Conservation (phyloP, 2,329 filamentous ascomycete species). For the Helotiales sp. region DNA sequence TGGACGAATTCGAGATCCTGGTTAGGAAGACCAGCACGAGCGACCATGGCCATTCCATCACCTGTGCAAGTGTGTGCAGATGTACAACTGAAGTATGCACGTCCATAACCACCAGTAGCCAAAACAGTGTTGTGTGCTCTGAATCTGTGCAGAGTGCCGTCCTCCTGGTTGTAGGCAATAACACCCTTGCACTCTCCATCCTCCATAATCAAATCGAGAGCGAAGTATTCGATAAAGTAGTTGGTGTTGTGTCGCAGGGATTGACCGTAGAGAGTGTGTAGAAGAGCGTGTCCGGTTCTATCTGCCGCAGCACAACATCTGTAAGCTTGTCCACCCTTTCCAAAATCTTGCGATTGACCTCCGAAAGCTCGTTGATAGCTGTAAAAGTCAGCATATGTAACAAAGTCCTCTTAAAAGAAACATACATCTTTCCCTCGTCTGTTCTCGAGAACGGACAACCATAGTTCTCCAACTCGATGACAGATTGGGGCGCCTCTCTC, state of each 20-base stretch:
- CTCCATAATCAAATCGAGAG: slow-evolving; percentile 96
- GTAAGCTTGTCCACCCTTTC: slow-evolving; percentile 98
- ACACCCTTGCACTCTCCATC: slow-evolving; percentile 96
- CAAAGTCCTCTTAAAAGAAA: neutral
- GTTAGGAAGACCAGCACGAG: slow-evolving; percentile 95
- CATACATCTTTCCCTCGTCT: slow-evolving; percentile 91
- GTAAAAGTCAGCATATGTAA: slow-evolving; percentile 32
- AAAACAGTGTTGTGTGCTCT: slow-evolving; percentile 95
- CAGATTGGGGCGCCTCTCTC: slow-evolving; percentile 86
- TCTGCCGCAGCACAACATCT: slow-evolving; percentile 90
- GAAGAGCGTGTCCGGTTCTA: slow-evolving; percentile 93
- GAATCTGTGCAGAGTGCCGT: slow-evolving; percentile 97
- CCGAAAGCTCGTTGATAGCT: slow-evolving; percentile 98
- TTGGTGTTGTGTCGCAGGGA: slow-evolving; percentile 97
- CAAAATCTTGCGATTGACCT: slow-evolving; percentile 93
- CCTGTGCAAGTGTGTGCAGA: slow-evolving; percentile 98
- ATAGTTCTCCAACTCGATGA: slow-evolving; percentile 96
- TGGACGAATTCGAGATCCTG: slow-evolving; percentile 99
- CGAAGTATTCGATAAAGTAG: slow-evolving; percentile 99
- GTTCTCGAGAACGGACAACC: slow-evolving; percentile 97
- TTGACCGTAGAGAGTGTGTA: slow-evolving; percentile 98
- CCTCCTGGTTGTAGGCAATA: slow-evolving; percentile 97
- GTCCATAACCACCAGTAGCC: slow-evolving; percentile 95
- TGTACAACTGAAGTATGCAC: slow-evolving; percentile 97
- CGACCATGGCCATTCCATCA: slow-evolving; percentile 99